Evolutionary conservation across 371 early-diverging fungal species (phyloP).

Genomic region (Rhizopus sp.): DNA sequence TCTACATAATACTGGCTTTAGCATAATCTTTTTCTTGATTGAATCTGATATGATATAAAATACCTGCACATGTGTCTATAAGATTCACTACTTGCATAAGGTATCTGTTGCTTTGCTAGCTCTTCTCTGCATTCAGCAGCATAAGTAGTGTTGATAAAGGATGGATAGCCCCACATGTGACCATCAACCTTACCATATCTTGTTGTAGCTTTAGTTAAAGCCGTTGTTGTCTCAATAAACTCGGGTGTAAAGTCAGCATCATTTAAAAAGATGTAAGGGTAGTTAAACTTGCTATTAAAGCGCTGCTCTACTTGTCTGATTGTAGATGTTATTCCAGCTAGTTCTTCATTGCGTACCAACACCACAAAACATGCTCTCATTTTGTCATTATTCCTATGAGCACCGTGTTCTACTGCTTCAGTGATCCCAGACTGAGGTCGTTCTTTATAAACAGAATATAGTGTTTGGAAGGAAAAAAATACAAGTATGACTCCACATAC

Average conservation of each 20-base stretch:
- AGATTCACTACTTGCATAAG: slow-evolving; percentile 84
- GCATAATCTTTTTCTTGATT: not conserved
- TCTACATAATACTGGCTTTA: slow-evolving; percentile 22
- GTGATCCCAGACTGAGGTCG: not conserved
- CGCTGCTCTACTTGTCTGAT: slow-evolving; percentile 81
- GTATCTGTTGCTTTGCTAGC: slow-evolving; percentile 62
- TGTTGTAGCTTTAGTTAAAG: slow-evolving; percentile 58
- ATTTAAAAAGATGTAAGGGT: slow-evolving; percentile 92
- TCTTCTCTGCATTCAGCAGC: slow-evolving; percentile 60
- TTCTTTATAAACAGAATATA: slow-evolving; percentile 7
- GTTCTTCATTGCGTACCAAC: slow-evolving; percentile 77
- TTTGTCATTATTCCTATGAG: slow-evolving; percentile 19
- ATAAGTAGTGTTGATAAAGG: slow-evolving; percentile 72
- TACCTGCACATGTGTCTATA: slow-evolving; percentile 93
- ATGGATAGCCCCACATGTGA: slow-evolving; percentile 83
- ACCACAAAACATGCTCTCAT: slow-evolving; percentile 60
- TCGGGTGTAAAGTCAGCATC: slow-evolving; percentile 80
- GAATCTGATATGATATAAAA: too few species aligned
- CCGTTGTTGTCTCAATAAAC: slow-evolving; percentile 59
- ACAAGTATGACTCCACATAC: slow-evolving; percentile 12
- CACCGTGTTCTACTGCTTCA: not conserved
- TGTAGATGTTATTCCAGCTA: slow-evolving; percentile 67
- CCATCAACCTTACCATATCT: slow-evolving; percentile 53
- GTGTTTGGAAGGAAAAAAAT: slow-evolving; percentile 14
- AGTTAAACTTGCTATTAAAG: slow-evolving; percentile 83